These are phyloP conservation scores for Chaetomium globosum DNA, from an alignment of 2,329 filamentous ascomycete genomes.

Conservation along the genomic window DNA sequence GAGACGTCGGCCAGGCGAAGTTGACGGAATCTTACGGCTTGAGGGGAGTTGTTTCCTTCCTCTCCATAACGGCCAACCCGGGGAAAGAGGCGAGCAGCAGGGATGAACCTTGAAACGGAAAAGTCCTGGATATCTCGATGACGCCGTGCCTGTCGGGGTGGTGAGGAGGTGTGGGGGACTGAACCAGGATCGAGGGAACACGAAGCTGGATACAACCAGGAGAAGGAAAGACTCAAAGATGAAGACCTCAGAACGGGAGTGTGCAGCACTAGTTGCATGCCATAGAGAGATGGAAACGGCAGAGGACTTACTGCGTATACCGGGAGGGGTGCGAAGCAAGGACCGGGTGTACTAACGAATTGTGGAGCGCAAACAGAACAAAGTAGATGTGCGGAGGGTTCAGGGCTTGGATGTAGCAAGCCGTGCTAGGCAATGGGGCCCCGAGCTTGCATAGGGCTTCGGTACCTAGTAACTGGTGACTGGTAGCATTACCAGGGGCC, in stretches of 20 bases:
- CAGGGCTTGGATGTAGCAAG: conserved; percentile 31
- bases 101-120: conserved; percentile 33
- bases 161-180: conserved; percentile 32
- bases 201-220: conserved; percentile 24
- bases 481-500: conserved; percentile 30
- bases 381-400: conserved; percentile 31
- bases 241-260: conserved; percentile 31
- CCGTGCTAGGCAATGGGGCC: conserved; percentile 21
- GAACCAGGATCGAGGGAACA: conserved; percentile 30
- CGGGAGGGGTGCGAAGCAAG: not conserved
- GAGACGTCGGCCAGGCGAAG: conserved; percentile 47
- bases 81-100: conserved; percentile 22
- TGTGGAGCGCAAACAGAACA: conserved; percentile 33
- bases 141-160: conserved; percentile 29
- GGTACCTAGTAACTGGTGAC: conserved; percentile 23
- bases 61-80: conserved; percentile 46
- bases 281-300: conserved; percentile 28
- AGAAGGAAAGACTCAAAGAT: conserved; percentile 30
- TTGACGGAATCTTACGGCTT: conserved; percentile 45
- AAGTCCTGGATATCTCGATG: conserved; percentile 30
- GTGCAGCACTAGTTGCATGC: conserved; percentile 32
- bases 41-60: conserved; percentile 42
- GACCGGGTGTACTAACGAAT: conserved; percentile 28
- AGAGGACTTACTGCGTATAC: conserved; percentile 21
- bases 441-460: conserved; percentile 28